Evolutionary conservation across 306 rosid genomes (phyloP).

Genomic region (Erythrophleum fordii): DNA sequence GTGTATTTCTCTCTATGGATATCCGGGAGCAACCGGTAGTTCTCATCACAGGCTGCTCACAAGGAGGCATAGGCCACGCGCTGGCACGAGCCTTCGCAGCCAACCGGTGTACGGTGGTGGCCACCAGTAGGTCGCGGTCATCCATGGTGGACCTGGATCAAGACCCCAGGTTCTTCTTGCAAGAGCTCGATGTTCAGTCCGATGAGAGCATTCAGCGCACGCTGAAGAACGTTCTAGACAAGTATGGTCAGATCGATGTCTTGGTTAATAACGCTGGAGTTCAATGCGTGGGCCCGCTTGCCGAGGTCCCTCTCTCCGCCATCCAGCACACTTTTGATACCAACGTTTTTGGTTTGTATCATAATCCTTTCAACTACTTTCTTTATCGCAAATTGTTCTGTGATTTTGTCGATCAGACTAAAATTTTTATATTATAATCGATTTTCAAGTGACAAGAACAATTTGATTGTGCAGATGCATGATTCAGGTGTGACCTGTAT

Average conservation of each 20-base stretch:
- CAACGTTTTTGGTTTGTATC: slow-evolving; percentile 66
- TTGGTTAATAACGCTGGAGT: slow-evolving; percentile 88
- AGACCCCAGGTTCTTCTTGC: slow-evolving; percentile 57
- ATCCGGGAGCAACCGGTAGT: slow-evolving; percentile 46
- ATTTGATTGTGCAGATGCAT: neutral
- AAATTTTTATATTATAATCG: too few relatives aligned
- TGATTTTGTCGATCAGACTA: neutral
- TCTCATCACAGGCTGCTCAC: slow-evolving; percentile 69
- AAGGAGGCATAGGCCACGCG: slow-evolving; percentile 78
- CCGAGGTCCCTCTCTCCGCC: slow-evolving; percentile 72
- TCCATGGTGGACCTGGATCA: slow-evolving; percentile 62
- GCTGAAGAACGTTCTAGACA: slow-evolving; percentile 46
- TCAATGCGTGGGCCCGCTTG: slow-evolving; percentile 75
- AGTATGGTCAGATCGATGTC: slow-evolving; percentile 67
- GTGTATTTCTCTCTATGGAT: neutral
- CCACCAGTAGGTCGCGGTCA: slow-evolving; percentile 62
- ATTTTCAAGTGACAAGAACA: neutral
- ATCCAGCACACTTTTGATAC: slow-evolving; percentile 64
- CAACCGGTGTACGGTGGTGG: slow-evolving; percentile 67
- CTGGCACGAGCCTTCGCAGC: slow-evolving; percentile 79
- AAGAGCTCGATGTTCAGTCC: slow-evolving; percentile 78
- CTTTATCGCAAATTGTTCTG: neutral
- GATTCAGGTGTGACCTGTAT: neutral
- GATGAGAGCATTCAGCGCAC: slow-evolving; percentile 63
- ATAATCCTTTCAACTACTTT: neutral